Percentiles rank a stretch among this genome's conserved stretches.
Conservation (phyloP, 495 filamentous ascomycete genomes). For the Penicillium turbatum region DNA sequence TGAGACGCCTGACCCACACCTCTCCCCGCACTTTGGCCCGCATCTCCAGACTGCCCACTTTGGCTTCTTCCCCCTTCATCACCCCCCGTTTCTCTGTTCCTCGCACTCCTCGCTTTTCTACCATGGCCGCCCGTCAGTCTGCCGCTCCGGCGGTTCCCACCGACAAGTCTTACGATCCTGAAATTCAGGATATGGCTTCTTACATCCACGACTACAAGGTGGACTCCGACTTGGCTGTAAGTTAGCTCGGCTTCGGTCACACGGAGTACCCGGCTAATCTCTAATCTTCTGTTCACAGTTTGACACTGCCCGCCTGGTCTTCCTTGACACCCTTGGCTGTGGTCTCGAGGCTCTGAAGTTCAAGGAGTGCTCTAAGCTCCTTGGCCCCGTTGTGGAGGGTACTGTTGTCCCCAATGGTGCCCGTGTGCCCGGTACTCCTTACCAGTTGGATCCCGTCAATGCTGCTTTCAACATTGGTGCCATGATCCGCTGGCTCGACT, state of each 20-base stretch:
- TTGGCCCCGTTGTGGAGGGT: conserved; percentile 89
- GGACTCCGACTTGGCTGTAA: conserved; percentile 86
- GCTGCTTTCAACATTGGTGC: conserved; percentile 98
- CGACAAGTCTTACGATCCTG: conserved; percentile 70
- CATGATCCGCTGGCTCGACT: conserved; percentile 98
- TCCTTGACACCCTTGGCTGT: conserved; percentile 94
- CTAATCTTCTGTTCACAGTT: conserved; percentile 51
- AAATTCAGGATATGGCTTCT: conserved; percentile 88
- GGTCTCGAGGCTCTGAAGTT: conserved; percentile 93
- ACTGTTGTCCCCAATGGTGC: conserved; percentile 92
- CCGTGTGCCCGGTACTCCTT: conserved; percentile 85
- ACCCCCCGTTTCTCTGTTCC: conserved; percentile 19
- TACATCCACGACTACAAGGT: conserved; percentile 92
- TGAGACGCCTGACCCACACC: conserved; percentile 47
- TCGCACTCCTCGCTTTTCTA: conserved; percentile 40
- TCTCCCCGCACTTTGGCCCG: conserved; percentile 49
- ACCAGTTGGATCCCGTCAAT: conserved; percentile 90
- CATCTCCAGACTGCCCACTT: conserved; percentile 36
- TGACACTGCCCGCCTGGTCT: conserved; percentile 84
- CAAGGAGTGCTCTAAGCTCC: conserved; percentile 89
- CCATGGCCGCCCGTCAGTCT: conserved; percentile 44
- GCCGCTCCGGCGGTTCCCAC: conserved; percentile 33
- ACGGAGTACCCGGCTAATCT: not conserved
- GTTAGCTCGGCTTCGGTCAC: conserved; percentile 24
- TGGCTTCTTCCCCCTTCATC: conserved; percentile 21